phyloP scores from a whole-genome alignment of 495 filamentous ascomycete genomes.

The Hypoxylon lenormandii region DNA sequence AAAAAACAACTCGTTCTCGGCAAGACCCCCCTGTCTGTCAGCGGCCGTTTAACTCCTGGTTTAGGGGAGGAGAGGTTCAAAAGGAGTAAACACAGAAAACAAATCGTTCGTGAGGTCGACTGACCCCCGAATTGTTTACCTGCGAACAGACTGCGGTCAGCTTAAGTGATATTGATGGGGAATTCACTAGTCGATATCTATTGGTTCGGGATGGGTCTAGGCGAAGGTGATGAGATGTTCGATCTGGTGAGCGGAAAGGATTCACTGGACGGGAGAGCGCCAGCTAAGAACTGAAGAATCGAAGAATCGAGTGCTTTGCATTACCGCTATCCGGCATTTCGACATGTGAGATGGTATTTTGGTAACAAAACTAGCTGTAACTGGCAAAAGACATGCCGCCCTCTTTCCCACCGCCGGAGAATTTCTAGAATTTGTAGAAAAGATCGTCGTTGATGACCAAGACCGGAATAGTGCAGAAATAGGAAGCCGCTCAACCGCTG shows the following conservation, averaged over 20 bases:
- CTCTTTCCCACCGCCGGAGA: conserved; percentile 5
- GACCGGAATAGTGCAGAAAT: conserved; percentile 6
- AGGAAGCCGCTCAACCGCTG: conserved; percentile 15
- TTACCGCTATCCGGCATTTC: conserved; percentile 30
- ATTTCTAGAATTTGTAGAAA: conserved; percentile 22
- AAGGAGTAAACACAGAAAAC: conserved; percentile 7
- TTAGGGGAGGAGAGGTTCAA: conserved; percentile 5
- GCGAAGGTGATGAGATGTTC: conserved; percentile 10
- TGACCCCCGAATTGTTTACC: background rate
- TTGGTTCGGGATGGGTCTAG: conserved; percentile 7
- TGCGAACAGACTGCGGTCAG: conserved; percentile 21
- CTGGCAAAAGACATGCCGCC: conserved; percentile 23
- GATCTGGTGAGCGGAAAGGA: conserved; percentile 25
- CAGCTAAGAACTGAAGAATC: no score
- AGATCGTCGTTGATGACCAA: conserved; percentile 20
- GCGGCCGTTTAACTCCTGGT: conserved; percentile 1
- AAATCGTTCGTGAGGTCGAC: background rate
- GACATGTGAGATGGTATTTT: conserved; percentile 19
- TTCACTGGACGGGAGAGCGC: conserved; percentile 35
- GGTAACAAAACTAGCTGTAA: conserved; percentile 18
- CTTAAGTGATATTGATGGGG: conserved; percentile 3
- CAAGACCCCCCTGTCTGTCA: background rate
- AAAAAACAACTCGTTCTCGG: conserved; percentile 27
- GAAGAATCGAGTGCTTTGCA: conserved; percentile 37
- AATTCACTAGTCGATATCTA: conserved; percentile 5